Base-by-base conservation (phyloP, 495 filamentous ascomycete genomes). In the Podospora australis region DNA sequence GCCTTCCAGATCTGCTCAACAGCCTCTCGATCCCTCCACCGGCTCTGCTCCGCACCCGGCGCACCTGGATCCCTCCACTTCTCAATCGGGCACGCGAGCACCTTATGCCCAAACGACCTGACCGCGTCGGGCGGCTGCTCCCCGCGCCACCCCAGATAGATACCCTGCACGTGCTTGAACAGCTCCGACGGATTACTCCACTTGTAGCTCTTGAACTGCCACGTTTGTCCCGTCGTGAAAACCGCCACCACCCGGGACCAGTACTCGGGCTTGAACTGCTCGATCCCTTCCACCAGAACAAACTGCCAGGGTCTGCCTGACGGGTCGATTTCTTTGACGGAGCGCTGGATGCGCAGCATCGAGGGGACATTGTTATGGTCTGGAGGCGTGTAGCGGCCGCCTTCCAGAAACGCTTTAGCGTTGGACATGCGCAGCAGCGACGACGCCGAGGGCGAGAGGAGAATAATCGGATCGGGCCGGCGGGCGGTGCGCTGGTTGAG, bases 191-290 rank as follows among this genome's bases (percentile, higher is more conserved):
- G 87, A 21, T 88, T 81, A 49, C 84, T 83, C 90, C 92, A 97
- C 70, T 92, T 94, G 77, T 97, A 99, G 39, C 82, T 84, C 69
- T 95, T 95, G 70, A 97, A 99, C 66, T 99, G 92, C 92, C 92
- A 99, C 9, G 85, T 83, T 67, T 99, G 92, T 19, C 92, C 92
- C 7, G 92, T 99, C 0, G 92, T 99, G 69, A 99, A 99, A 38
- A 99, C 89, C 7, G 88, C 94, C 7, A 97, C 92, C 8, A 99
- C 87, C 16, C 94, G 83, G 48, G 83, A 80, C 92, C 92, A 99
- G 70, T 97, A 96, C 61, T 97, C 90, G 1, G 92, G 92, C 65
- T 92, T 92, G 75, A 99, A 99, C 67, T 94, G 84, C 58, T 92
- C 83, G 0, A 88, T 83, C 10, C 80, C 82, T 62, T 99, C 92